Evolutionary conservation across 257 asterid species (phyloP), one percentile per base, ranked within the genome.

Genomic region (Jacaranda copaia): DNA sequence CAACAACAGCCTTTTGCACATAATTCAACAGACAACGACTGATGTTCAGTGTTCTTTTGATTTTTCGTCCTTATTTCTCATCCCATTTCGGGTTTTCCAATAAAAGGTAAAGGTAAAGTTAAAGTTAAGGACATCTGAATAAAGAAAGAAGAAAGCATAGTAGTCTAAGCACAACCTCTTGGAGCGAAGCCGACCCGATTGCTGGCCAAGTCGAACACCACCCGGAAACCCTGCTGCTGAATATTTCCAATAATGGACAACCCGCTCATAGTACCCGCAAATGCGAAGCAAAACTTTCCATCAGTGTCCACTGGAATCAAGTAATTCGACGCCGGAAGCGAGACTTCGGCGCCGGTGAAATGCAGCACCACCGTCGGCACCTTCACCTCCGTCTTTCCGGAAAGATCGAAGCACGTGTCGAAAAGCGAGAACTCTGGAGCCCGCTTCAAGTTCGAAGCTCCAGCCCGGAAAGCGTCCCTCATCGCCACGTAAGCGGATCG

Each of bases 351-450:
- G 20, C 94, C 96, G 2, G 45, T 60, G 73, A 92, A 92, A 73
- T 95, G 98, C 82, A 95, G 72, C 74, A 87, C 97, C 85, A 95
- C 94, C 49, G 96, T 91, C 5, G 99, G 98, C 6, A 91, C 98
- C 84, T 88, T 91, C 86, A 88, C 97, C 80, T 86, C 93, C 83
- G 87, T 81, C 88, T 84, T 88, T 4, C 99, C 96, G 0, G 94
- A 86, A 0, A 94, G 89, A 84, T 94, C 97, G 72, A 82, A 94
- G 56, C 99, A 94, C 3, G 98, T 91, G 75, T 92, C 99, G 84
- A 94, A 91, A 8, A 91, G 71, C 7, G 96, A 91, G 81, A 86
- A 91, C 3, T 83, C 88, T 5, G 87, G 59, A 0, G 90, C 82
- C 40, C 74, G 80, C 57, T 86, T 89, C 83, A 94, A 70, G 18